Evolutionary conservation across 768 basidiomycete species (phyloP).

Genomic region (Suillus subaureus): DNA sequence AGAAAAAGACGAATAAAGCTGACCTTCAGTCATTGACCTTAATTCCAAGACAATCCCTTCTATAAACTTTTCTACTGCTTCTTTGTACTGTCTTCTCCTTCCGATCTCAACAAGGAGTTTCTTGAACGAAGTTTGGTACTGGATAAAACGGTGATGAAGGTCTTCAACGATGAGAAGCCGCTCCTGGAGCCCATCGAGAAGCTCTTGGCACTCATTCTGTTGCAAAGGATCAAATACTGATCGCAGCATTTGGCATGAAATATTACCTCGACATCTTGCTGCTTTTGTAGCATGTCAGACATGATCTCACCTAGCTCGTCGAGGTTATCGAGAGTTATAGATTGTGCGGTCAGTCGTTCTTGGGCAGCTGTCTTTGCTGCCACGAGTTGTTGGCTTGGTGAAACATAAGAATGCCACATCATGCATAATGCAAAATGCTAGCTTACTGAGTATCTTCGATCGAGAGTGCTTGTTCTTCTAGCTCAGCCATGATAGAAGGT

Average conservation of each 20-base stretch:
- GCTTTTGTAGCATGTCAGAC: constrained; percentile 71
- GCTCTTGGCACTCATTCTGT: constrained; percentile 55
- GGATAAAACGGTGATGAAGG: constrained; percentile 64
- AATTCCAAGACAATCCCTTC: constrained; percentile 67
- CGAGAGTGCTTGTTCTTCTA: constrained; percentile 57
- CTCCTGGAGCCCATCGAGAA: constrained; percentile 57
- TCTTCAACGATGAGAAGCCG: constrained; percentile 65
- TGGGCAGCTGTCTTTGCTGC: constrained; percentile 45
- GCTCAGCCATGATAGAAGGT: constrained; percentile 70
- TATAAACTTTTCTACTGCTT: constrained; percentile 65
- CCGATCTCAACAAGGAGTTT: constrained; percentile 75
- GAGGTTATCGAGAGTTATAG: constrained; percentile 58
- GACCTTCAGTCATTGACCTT: constrained; percentile 68
- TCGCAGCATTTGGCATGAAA: neutral
- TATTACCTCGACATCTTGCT: constrained; percentile 68
- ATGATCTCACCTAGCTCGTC: constrained; percentile 82
- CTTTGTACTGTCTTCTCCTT: constrained; percentile 65
- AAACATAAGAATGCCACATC: constrained; percentile 9
- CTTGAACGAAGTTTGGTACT: constrained; percentile 73
- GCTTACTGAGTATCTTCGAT: constrained; percentile 60
- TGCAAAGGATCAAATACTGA: neutral
- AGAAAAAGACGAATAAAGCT: constrained; percentile 9
- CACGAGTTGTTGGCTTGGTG: constrained; percentile 51
- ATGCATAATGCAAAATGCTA: constrained; percentile 5
- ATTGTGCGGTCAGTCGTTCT: constrained; percentile 52